Evolutionary conservation across 1,139 yeast species (phyloP).

Genomic region (Yamadazyma membranifaciens): DNA sequence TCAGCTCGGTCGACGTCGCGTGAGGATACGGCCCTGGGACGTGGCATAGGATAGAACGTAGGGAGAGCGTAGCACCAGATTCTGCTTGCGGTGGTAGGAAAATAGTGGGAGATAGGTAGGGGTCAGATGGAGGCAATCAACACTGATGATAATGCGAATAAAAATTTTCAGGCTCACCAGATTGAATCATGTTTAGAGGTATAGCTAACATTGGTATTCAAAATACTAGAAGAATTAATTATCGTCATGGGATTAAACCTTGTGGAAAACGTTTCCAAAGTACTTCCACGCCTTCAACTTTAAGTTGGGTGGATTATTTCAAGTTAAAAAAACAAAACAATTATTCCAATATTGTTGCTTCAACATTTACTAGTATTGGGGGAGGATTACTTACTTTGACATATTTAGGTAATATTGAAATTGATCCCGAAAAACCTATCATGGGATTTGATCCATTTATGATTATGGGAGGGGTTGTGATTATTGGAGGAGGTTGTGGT

Average conservation of each 20-base stretch:
- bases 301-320: slow-evolving; percentile 80
- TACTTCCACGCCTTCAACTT: slow-evolving; percentile 14
- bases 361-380: slow-evolving; percentile 62
- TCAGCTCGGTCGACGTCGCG: too few species aligned
- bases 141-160: slow-evolving; percentile 3
- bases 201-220: slow-evolving; percentile 3
- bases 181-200: neutral
- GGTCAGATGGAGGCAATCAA: neutral
- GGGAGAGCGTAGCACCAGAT: too few species aligned
- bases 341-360: slow-evolving; percentile 63
- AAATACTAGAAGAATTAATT: neutral
- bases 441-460: slow-evolving; percentile 87
- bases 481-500: slow-evolving; percentile 74
- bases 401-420: slow-evolving; percentile 72
- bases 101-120: neutral
- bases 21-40: too few species aligned
- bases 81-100: too few species aligned
- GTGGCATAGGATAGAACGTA: too few species aligned
- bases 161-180: slow-evolving; percentile 1
- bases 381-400: slow-evolving; percentile 77
- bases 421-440: slow-evolving; percentile 78
- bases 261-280: slow-evolving; percentile 21
- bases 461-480: slow-evolving; percentile 65
- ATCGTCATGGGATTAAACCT: neutral
- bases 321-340: slow-evolving; percentile 73